Evolutionary conservation across 2,329 filamentous ascomycete genomes (phyloP).

Genomic region (Exserohilum rostratum): DNA sequence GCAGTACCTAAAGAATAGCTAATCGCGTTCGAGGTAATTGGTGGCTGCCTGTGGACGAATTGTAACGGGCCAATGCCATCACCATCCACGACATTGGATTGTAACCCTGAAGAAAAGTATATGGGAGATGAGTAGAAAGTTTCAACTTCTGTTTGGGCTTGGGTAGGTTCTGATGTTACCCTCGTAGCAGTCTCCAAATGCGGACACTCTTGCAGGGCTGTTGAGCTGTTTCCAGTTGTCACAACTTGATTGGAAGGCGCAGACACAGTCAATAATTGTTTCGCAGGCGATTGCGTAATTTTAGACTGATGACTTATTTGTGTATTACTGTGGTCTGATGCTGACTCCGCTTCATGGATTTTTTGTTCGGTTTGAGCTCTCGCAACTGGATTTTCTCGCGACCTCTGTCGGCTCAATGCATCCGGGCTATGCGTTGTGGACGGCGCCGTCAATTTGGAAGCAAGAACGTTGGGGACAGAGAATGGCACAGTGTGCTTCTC

Average conservation of each 20-base stretch:
- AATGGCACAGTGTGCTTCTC: neutral
- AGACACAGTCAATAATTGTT: neutral
- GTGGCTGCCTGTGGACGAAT: too few species aligned
- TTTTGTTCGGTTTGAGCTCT: neutral
- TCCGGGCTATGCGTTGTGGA: neutral
- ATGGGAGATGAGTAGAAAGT: neutral
- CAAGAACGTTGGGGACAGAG: neutral
- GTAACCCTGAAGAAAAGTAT: too few species aligned
- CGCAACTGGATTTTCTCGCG: neutral
- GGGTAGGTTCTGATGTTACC: neutral
- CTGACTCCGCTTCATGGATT: neutral
- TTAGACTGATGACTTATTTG: neutral
- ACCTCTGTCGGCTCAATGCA: neutral
- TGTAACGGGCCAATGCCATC: too few species aligned
- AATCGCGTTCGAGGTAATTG: too few species aligned
- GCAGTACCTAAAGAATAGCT: too few species aligned
- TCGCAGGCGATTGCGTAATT: neutral
- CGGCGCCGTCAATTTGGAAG: neutral
- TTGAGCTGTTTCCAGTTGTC: too few species aligned
- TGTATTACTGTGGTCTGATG: neutral
- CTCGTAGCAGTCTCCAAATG: neutral
- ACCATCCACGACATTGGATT: too few species aligned
- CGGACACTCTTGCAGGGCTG: neutral
- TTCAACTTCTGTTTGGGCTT: neutral
- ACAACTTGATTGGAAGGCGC: neutral